These are phyloP conservation scores for Diaporthe citrichinensis DNA, from an alignment of 2,329 filamentous ascomycete species.

Conservation along the genomic window DNA sequence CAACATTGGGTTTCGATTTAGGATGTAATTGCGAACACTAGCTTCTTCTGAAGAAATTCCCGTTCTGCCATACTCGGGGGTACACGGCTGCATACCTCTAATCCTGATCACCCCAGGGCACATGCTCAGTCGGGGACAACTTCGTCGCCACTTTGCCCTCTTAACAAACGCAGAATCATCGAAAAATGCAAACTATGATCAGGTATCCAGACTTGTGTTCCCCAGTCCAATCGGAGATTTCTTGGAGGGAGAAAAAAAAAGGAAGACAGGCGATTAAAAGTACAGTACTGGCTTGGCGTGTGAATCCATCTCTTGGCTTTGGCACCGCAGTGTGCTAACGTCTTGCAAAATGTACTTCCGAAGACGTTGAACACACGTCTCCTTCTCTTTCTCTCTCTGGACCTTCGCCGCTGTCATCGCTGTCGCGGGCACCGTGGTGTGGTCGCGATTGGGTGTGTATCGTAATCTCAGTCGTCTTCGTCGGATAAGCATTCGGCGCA, in stretches of 20 bases:
- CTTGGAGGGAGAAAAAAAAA: background rate
- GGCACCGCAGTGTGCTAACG: background rate
- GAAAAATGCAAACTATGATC: background rate
- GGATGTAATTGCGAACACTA: background rate
- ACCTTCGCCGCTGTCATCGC: background rate
- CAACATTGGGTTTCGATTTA: background rate
- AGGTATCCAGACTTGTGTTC: background rate
- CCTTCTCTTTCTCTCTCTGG: background rate
- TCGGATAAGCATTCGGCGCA: background rate
- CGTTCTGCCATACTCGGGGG: background rate
- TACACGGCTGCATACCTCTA: background rate
- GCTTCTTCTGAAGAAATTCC: background rate
- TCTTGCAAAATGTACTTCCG: constrained; percentile 8
- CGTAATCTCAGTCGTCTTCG: constrained; percentile 26
- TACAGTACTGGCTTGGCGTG: background rate
- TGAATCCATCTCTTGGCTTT: background rate
- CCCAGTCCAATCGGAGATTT: background rate
- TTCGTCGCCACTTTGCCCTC: background rate
- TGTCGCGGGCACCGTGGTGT: background rate
- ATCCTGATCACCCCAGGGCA: background rate
- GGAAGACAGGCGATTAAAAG: background rate
- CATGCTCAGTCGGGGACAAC: too few species aligned
- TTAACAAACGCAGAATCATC: background rate
- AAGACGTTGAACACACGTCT: background rate
- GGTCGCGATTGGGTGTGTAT: constrained; percentile 2